phyloP scores from a whole-genome alignment of 1,284 basidiomycete species.

The Naganishia cerealis region DNA sequence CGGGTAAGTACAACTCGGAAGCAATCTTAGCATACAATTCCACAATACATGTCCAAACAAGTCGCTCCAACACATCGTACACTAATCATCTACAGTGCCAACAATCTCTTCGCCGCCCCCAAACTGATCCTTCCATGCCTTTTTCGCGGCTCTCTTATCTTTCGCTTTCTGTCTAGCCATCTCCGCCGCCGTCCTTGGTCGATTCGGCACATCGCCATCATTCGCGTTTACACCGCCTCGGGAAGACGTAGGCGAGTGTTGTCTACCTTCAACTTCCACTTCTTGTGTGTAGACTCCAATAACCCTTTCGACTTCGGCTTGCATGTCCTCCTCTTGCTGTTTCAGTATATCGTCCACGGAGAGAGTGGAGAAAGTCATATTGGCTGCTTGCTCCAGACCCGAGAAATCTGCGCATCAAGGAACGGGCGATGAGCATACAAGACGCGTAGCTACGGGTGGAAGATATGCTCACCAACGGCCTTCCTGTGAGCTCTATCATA shows the following conservation, averaged over 20 bases:
- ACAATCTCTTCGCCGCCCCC: constrained; percentile 24
- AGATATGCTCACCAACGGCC: constrained; percentile 20
- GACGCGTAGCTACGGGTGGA: background rate
- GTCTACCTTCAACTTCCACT: constrained; percentile 10
- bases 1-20: constrained; percentile 1
- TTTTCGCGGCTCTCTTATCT: constrained; percentile 12
- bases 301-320: constrained; percentile 18
- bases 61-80: background rate
- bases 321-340: constrained; percentile 25
- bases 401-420: background rate
- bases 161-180: constrained; percentile 5
- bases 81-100: constrained; percentile 20
- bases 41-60: background rate
- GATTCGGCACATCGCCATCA: constrained; percentile 13
- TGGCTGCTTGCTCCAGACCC: constrained; percentile 20
- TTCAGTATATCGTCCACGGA: constrained; percentile 26
- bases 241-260: constrained; percentile 17
- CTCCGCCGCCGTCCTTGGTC: constrained; percentile 9
- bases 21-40: background rate
- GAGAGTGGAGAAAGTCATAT: constrained; percentile 23
- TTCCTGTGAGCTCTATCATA: constrained; percentile 24
- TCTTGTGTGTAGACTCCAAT: constrained; percentile 11
- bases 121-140: constrained; percentile 18
- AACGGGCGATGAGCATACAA: background rate
- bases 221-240: constrained; percentile 16